Evolutionary conservation across 495 filamentous ascomycete genomes (phyloP), one percentile per base, ranked within the genome.

Genomic region (Apiosordaria backusii): DNA sequence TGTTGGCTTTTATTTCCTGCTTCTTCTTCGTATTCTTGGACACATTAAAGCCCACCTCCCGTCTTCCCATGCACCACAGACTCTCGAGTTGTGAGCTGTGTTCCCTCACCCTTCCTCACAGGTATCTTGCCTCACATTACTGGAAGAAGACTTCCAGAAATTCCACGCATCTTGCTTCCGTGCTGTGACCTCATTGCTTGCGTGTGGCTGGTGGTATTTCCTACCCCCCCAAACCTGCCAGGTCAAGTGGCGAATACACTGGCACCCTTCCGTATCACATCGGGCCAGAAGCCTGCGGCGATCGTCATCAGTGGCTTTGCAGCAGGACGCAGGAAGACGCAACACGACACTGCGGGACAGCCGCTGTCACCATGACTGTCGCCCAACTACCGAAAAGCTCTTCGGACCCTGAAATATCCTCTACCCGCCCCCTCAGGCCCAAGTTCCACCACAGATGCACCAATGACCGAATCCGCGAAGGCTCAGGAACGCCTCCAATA

Each of bases 381-480:
- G 63, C 27, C 68, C 72, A 70, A 54, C 65, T 69, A 25, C 29
- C 67, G n/a, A 68, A 70, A 40, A 65, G 50, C 54, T 59, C 71
- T 6, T 70, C 73, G 22, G 68, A 71, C 65, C 66, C 71, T 61
- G 66, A 74, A 62, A 57, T 67, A 60, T 50, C 67, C 57, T 45
- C 65, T 7, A 54, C 26, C 25, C 68, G 53, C n/a, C 61, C 69
- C 50, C 29, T 45, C 16, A 70, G 80, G n/a, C 81, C 81, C 26
- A 77, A 72, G 63, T 83, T 84, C 66, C 79, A 79, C 71, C 80
- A 82, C 21, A 68, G 71, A 66, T 72, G 74, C 53, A 82, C 82
- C 15, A 67, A 76, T 67, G 79, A 83, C 70, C 75, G 81, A 57
- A 64, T 82, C 26, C 77, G 79, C 64, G 81, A 82, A 72, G 71